phyloP scores from a whole-genome alignment of 2,329 filamentous ascomycete genomes.

The Penicillium sp. region DNA sequence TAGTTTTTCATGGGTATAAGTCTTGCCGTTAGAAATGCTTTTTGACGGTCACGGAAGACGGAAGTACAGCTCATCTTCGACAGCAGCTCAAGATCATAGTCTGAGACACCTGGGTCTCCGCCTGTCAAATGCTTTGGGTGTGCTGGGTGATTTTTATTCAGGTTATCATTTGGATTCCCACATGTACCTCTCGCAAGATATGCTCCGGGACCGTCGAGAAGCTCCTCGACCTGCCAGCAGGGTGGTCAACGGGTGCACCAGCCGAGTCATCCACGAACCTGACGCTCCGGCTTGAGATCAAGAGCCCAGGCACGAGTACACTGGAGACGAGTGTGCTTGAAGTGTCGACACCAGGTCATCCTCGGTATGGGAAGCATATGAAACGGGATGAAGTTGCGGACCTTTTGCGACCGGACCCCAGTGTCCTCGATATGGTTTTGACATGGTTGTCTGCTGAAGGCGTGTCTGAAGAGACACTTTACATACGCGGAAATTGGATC shows the following conservation, averaged over 20 bases:
- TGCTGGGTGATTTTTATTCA: too few species aligned
- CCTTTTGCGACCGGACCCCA: constrained; percentile 47
- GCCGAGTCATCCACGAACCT: constrained; percentile 37
- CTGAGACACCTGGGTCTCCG: too few species aligned
- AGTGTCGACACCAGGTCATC: constrained; percentile 55
- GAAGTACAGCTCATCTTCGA: too few species aligned
- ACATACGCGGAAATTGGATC: constrained; percentile 56
- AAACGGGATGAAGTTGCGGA: constrained; percentile 54
- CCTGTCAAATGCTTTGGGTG: too few species aligned
- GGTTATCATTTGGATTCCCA: not conserved
- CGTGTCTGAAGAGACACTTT: constrained; percentile 42
- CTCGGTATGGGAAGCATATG: constrained; percentile 57
- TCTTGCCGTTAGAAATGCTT: too few species aligned
- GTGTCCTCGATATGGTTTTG: constrained; percentile 46
- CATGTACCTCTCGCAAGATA: not conserved
- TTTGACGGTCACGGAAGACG: too few species aligned
- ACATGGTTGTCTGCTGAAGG: constrained; percentile 51
- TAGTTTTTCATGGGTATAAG: too few species aligned
- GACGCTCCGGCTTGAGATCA: constrained; percentile 46
- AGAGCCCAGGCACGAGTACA: constrained; percentile 43
- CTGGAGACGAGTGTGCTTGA: constrained; percentile 57
- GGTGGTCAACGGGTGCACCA: constrained; percentile 27
- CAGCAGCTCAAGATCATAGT: too few species aligned
- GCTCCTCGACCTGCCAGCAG: constrained; percentile 25
- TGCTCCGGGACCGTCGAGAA: constrained; percentile 25